phyloP scores from a whole-genome alignment of 2,329 filamentous ascomycete species.

The Phaeosphaeriaceae sp. region DNA sequence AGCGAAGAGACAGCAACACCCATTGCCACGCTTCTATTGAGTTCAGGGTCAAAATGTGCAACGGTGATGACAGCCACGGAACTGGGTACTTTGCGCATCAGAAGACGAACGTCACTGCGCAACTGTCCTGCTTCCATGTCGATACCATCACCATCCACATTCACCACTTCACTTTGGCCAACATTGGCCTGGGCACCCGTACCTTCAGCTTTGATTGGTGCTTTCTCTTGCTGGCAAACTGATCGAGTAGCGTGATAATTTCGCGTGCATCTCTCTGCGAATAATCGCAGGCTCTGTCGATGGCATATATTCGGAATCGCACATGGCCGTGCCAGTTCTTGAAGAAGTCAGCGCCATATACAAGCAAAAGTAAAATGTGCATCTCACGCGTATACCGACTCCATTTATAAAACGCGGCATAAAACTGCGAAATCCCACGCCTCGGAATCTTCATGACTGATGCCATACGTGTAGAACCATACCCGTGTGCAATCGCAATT shows the following conservation, averaged over 20 bases:
- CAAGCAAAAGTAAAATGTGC: background rate
- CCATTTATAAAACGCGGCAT: constrained; percentile 54
- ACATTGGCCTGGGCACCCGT: no score
- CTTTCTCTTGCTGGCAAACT: constrained; percentile 12
- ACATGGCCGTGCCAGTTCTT: constrained; percentile 19
- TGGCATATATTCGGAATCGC: background rate
- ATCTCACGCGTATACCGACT: constrained; percentile 37
- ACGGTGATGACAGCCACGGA: constrained; percentile 54
- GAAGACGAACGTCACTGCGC: constrained; percentile 24
- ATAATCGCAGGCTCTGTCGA: background rate
- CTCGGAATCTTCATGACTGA: constrained; percentile 25
- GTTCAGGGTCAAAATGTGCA: constrained; percentile 6
- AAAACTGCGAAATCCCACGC: constrained; percentile 47
- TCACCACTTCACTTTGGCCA: no score
- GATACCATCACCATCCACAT: no score
- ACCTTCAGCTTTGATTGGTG: background rate
- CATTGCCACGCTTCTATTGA: constrained; percentile 25
- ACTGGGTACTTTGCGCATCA: constrained; percentile 63
- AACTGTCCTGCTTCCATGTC: constrained; percentile 8
- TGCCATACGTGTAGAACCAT: no score
- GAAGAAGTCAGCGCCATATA: constrained; percentile 2
- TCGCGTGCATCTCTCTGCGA: constrained; percentile 3
- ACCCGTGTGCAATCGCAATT: no score
- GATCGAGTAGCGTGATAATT: constrained; percentile 19
- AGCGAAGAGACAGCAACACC: constrained; percentile 67